Base-by-base conservation (phyloP, 192 early-diverging fungal species). In the Jimgerdemannia lactiflua region DNA sequence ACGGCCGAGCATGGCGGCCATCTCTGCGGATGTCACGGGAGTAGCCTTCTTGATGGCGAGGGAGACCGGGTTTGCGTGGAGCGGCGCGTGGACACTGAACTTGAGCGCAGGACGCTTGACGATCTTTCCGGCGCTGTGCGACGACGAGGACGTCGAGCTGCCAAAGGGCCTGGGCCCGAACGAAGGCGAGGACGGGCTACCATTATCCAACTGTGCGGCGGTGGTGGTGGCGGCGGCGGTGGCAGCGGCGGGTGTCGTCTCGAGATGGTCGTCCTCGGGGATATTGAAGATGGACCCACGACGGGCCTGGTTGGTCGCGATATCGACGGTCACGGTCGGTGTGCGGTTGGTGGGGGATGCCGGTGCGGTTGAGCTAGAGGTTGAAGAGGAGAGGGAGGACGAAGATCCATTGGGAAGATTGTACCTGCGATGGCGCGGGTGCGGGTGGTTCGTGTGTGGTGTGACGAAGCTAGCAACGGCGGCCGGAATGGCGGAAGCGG, bases 111-210 rank as follows among this genome's bases (percentile, higher is more conserved):
- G 29, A n/a, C n/a, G 68, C 49, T 70, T 75, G 65, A 20, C 70
- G 14, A 42, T 42, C 42, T n/a, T 42, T 9, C 42, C 54, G n/a
- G 41, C 19, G 9, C 54, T n/a, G 41, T 71, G 70, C 7, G 17
- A 40, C 1, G 70, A 39, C 9, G 70, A 9, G 19, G 70, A 40
- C 18, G 70, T n/a, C 54, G 70, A 71, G 70, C 41, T 71, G n/a
- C 42, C 54, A 78, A 59, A 82, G 68, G 44, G 80, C 64, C 74
- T 64, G 11, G 70, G 74, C 43, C 73, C 67, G 71, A 77, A 74
- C 59, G 70, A 68, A 70, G 77, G 73, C 76, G 74, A 42, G 73
- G 72, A 70, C 40, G 14, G 41, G 43, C 41, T 43, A 4, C 64
- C 64, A 39, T 71, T 65, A 59, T 59, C 14, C 0, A 71, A 77